A percentile compares a stretch with the other conserved stretches of the same genome.
Conservation (phyloP, 306 rosid genomes). For the Trichosanthes cucumerina region DNA sequence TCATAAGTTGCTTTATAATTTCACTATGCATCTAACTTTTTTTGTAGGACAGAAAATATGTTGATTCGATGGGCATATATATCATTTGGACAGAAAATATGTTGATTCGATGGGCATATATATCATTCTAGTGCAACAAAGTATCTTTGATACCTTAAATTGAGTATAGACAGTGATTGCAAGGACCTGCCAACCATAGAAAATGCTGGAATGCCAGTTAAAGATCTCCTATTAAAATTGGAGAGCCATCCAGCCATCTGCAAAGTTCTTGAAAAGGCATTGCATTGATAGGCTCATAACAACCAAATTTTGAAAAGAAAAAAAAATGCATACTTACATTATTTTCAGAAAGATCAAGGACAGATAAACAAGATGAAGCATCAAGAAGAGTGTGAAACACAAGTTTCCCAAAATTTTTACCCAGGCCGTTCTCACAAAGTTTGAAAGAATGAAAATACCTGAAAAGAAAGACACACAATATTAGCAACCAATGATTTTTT, state of each 20-base stretch:
- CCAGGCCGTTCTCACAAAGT: conserved; percentile 43
- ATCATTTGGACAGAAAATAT: neutral
- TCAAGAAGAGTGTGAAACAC: conserved; percentile 50
- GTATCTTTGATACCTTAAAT: conserved; percentile 46
- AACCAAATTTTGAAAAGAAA: conserved; percentile 9
- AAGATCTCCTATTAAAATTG: conserved; percentile 34
- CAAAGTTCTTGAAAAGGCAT: conserved; percentile 20
- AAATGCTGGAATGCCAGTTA: conserved; percentile 18
- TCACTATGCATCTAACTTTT: neutral
- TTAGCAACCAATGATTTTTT: neutral
- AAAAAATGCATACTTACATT: conserved; percentile 40
- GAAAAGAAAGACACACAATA: conserved; percentile 15
- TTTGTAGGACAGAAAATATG: neutral
- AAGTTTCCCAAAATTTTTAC: conserved; percentile 43
- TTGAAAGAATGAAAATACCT: conserved; percentile 67
- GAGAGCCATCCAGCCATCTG: conserved; percentile 89
- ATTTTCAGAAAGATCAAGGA: conserved; percentile 83
- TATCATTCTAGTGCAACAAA: neutral
- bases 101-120: neutral
- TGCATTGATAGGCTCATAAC: conserved; percentile 17
- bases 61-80: neutral
- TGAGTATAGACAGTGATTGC: conserved; percentile 58
- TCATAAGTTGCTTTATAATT: neutral
- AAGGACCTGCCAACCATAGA: conserved; percentile 43
- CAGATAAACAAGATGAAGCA: conserved; percentile 54